Evolutionary conservation across 2,329 filamentous ascomycete genomes (phyloP), one percentile per base, ranked within the genome.

Genomic region (Cladosporium sp.): DNA sequence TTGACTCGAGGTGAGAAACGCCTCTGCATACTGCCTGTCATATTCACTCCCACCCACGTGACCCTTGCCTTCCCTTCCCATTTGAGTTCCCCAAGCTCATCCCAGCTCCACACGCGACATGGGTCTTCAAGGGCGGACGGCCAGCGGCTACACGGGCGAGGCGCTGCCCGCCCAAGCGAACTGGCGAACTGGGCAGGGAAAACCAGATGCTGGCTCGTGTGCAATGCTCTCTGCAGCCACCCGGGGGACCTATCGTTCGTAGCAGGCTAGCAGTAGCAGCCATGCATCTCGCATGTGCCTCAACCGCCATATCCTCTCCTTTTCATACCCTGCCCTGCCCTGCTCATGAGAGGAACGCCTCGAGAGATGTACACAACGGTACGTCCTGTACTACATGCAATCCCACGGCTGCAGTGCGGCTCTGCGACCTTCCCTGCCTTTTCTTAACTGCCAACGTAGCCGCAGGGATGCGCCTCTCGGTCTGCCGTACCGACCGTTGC

Each of bases 81-180:
- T 46, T 23, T 23, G n/a, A 46, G n/a, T 46, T 36, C 43, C 58
- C 18, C 34, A 58, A 58, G 23, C 56, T 39, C 58, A 43, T 43
- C 58, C 21, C 25, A 18, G 23, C 13, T 46, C 46, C 58, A 46
- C 58, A 61, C 58, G 58, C 58, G 58, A 61, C 39, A 46, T 46
- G 39, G 39, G 39, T 46, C 58, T 61, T 51, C 58, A 61, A 28
- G n/a, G 16, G 34, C 30, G 58, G 58, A 30, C 58, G 43, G 39
- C 26, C 25, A 34, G 58, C 58, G 58, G 46, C 58, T 48, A 48
- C 58, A 34, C 58, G 58, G 26, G n/a, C 54, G 30, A 34, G 54
- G 28, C 30, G 28, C 23, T 32, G 58, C 58, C 58, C 58, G 58
- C 25, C 58, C 23, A 60, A 54, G 51, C 51, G 58, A 60, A 39